Evolutionary conservation across 768 basidiomycete genomes (phyloP).

Genomic region (Rhodotorula sphaerocarpa): DNA sequence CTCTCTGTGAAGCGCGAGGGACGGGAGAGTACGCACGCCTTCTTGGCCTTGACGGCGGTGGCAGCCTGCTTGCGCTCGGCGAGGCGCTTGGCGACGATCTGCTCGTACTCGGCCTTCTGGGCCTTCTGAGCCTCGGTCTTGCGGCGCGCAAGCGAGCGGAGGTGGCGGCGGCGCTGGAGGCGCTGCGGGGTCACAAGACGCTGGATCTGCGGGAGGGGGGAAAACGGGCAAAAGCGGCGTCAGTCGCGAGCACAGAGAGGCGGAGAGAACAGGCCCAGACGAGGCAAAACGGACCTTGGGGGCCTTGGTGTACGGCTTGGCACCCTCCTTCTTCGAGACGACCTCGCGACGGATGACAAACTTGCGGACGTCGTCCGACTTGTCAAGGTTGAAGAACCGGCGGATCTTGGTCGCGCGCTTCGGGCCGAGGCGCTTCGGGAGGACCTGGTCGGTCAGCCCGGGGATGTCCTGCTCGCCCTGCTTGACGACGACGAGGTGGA

Average conservation of each 20-base stretch:
- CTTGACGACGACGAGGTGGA: conserved; percentile 90
- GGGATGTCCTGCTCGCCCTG: conserved; percentile 81
- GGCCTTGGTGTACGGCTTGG: conserved; percentile 83
- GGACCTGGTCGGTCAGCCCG: conserved; percentile 79
- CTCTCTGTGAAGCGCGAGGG: too few relatives aligned
- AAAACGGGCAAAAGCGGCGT: too few relatives aligned
- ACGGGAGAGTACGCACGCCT: conserved; percentile 33
- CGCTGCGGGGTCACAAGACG: conserved; percentile 71
- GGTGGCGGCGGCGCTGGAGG: conserved; percentile 91
- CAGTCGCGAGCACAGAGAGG: neutral
- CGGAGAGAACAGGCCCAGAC: too few relatives aligned
- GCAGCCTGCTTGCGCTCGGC: conserved; percentile 31
- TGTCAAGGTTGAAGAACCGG: conserved; percentile 91
- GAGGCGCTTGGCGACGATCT: conserved; percentile 47
- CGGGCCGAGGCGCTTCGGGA: conserved; percentile 92
- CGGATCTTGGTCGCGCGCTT: conserved; percentile 90
- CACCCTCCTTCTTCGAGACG: conserved; percentile 64
- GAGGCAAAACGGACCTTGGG: conserved; percentile 45
- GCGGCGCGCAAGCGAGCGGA: conserved; percentile 77
- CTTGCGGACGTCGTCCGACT: conserved; percentile 97
- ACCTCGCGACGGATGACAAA: conserved; percentile 93
- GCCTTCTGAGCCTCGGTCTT: conserved; percentile 86
- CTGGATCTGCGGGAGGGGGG: neutral
- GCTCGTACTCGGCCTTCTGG: conserved; percentile 89
- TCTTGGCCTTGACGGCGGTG: conserved; percentile 42